Base-by-base conservation (phyloP, 2,329 filamentous ascomycete genomes). In the Phoma sp. region DNA sequence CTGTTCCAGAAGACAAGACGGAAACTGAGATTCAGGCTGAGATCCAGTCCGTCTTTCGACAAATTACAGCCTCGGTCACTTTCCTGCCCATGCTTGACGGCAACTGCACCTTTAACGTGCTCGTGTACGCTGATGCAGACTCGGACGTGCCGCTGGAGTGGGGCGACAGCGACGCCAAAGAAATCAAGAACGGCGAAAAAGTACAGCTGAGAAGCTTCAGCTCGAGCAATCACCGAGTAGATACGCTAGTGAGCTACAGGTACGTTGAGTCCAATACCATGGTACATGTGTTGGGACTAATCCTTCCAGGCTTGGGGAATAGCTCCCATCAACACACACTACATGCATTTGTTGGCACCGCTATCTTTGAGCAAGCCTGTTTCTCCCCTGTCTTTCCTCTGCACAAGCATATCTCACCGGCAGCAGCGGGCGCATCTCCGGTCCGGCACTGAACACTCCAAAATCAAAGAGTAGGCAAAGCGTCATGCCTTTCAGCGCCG, bases 111-210 rank as follows among this genome's bases (percentile, higher is more conserved):
- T 99, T 99, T 82, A 99, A 99, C 72, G 94, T 99, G 43, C 84
- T 99, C 36, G 95, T 99, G 3, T 99, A 99, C 74, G 95, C 95
- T 47, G 94, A 99, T 74, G 93, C 93, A 17, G 93, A 98, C 77
- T 95, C 90, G 55, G 94, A 98, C 43, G 95, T 99, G 13, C 95
- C 95, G 4, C 88, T 99, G 55, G 95, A 99, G 76, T 99, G 95
- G 95, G 95, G 95, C 41, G 95, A 99, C 78, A 96, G 92, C 65
- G 95, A 98, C 76, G 93, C 94, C 50, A 97, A 96, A 80, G 95
- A 99, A 81, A 97, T 99, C 64, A 83, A 88, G 73, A 91, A 95
- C 68, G 94, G 91, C 37, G 95, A 99, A 81, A 92, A 95, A 73
- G 95, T 99, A 27, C 93, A 97, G 79, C 80, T 99, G 71, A 85